Percentiles rank a stretch among this genome's conserved stretches.
These are phyloP conservation scores for Abrus precatorius DNA, from an alignment of 306 rosid species.

Conservation along the genomic window DNA sequence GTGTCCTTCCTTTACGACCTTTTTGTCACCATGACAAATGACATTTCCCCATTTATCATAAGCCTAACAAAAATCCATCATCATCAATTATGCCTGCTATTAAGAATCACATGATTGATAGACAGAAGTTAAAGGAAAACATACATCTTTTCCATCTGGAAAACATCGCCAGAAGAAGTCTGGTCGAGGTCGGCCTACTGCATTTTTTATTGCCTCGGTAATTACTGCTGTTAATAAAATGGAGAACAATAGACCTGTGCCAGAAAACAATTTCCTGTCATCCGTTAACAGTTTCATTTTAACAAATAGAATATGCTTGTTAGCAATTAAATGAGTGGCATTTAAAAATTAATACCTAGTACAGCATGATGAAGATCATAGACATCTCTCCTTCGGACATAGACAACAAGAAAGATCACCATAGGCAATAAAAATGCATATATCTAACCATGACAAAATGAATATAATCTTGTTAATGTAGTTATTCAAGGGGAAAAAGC, in stretches of 20 bases:
- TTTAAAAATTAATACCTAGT: slow-evolving; percentile 64
- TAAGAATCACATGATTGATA: slow-evolving; percentile 18
- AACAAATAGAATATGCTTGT: slow-evolving; percentile 34
- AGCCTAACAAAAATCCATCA: slow-evolving; percentile 58
- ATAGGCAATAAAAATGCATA: slow-evolving; percentile 78
- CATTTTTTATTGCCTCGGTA: slow-evolving; percentile 83
- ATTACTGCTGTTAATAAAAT: slow-evolving; percentile 72
- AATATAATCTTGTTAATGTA: slow-evolving; percentile 24
- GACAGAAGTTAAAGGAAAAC: slow-evolving; percentile 47
- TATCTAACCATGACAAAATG: slow-evolving; percentile 59
- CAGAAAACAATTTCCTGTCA: slow-evolving; percentile 48
- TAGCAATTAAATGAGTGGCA: not conserved
- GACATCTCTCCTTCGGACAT: slow-evolving; percentile 79
- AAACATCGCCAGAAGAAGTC: slow-evolving; percentile 98
- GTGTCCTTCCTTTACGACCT: slow-evolving; percentile 82
- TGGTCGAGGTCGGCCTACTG: slow-evolving; percentile 95
- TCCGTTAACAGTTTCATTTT: slow-evolving; percentile 16
- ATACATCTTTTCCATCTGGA: slow-evolving; percentile 95
- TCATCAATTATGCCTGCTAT: slow-evolving; percentile 17
- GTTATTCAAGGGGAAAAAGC: slow-evolving; percentile 7
- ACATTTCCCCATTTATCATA: slow-evolving; percentile 81
- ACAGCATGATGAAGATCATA: slow-evolving; percentile 95
- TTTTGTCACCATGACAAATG: slow-evolving; percentile 74
- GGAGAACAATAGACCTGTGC: slow-evolving; percentile 80
- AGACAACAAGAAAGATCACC: slow-evolving; percentile 67